Base-by-base conservation (phyloP, 768 basidiomycete genomes). In the Agrocybe chaxingu region DNA sequence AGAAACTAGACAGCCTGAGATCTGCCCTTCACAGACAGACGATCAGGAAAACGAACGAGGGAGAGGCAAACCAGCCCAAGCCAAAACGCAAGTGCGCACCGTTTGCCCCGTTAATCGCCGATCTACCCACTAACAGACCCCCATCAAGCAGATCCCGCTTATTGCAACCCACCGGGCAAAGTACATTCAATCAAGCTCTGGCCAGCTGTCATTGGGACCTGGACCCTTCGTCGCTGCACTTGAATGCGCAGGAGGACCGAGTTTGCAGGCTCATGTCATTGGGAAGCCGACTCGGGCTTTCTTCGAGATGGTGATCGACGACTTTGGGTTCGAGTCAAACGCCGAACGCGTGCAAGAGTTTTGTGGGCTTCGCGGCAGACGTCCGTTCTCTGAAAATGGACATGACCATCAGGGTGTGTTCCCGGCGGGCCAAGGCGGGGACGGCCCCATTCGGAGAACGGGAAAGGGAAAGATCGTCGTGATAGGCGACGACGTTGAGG, bases 181-280 rank as follows among this genome's bases (percentile, higher is more conserved):
- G 47, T 85, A 78, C 64, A 62, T 83, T 24, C 68, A 79, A 55
- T 63, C 68, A 0, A 63, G 70, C 19, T 65, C 78, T 30, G 78
- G 73, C 0, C 24, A 24, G 24, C 71, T 87, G 6, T 83, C 82
- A 3, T 69, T 88, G 9, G 87, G 87, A 2, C 83, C 85, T 0
- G 86, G 87, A 0, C 84, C 86, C 2, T 89, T 89, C 57, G 77
- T 89, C 12, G 63, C 71, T 1, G 84, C 81, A 0, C 71, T 89
- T 10, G 85, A 88, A 58, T 63, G 67, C 11, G 84, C 84, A 1
- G 24, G 3, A 3, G 24, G 24, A 24, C 53, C 77, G 0, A 76
- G 72, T 0, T 60, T 68, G 33, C 54, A 70, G 8, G 81, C 84
- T 0, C 72, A 72, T 40, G 68, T 82, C 13, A 76, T 89, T 4